Evolutionary conservation across 2,329 filamentous ascomycete species (phyloP).

Genomic region (Xenosphaeropsis pyriputrescens): DNA sequence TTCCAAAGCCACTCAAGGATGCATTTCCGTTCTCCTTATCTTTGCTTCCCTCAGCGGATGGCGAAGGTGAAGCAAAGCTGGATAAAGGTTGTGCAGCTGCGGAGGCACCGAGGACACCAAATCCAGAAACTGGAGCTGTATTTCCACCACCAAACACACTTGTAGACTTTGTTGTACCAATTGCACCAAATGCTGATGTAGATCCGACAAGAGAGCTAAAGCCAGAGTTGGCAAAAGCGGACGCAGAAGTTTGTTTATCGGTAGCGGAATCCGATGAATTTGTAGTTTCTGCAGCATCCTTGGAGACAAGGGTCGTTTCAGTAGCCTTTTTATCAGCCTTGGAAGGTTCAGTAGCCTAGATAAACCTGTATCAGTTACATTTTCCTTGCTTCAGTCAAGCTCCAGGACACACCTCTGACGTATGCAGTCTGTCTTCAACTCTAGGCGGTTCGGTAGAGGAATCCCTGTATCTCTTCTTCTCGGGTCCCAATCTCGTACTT

Average conservation of each 20-base stretch:
- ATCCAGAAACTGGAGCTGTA: conserved; percentile 24
- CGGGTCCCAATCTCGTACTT: conserved; percentile 35
- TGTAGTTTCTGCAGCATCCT: conserved; percentile 5
- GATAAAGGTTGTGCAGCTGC: conserved; percentile 18
- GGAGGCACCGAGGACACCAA: conserved; percentile 24
- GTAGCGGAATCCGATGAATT: no score
- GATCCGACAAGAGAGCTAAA: conserved; percentile 52
- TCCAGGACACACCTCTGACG: no score
- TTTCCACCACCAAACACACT: conserved; percentile 31
- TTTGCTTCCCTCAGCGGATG: background rate
- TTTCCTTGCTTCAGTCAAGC: no score
- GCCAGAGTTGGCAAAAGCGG: conserved; percentile 53
- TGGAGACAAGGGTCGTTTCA: conserved; percentile 6
- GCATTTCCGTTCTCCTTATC: no score
- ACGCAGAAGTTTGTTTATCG: conserved; percentile 29
- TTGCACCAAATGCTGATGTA: conserved; percentile 47
- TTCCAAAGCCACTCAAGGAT: no score
- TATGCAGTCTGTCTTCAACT: conserved; percentile 7
- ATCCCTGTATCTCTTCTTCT: conserved; percentile 51
- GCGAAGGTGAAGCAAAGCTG: conserved; percentile 28
- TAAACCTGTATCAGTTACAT: no score
- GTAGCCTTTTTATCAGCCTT: conserved; percentile 5
- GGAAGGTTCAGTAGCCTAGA: no score
- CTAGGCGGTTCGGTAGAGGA: conserved; percentile 19
- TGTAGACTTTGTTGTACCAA: conserved; percentile 29